Percentiles rank a stretch among this genome's conserved stretches.
Conservation (phyloP, 345 rosid genomes). For the Lepidium didymum region DNA sequence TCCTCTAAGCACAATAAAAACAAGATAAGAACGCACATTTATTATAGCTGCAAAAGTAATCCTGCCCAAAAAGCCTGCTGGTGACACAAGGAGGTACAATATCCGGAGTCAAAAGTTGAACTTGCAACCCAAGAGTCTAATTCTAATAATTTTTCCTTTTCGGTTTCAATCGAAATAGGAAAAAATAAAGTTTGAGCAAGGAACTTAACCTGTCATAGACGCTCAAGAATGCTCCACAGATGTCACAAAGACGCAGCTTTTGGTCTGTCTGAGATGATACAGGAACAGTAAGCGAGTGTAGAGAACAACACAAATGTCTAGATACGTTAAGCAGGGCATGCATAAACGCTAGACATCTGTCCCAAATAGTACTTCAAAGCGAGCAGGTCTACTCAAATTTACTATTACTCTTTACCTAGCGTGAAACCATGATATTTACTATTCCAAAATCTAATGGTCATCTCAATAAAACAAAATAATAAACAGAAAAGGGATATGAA, state of each 20-base stretch:
- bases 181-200: slow-evolving; percentile 9
- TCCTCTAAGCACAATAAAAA: slow-evolving; percentile 53
- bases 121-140: slow-evolving; percentile 59
- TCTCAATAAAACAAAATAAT: background rate
- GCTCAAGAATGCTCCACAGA: slow-evolving; percentile 92
- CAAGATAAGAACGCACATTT: slow-evolving; percentile 84
- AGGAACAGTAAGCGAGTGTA: background rate
- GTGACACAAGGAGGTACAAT: slow-evolving; percentile 78
- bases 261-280: slow-evolving; percentile 69
- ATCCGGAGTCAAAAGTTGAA: slow-evolving; percentile 75
- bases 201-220: slow-evolving; percentile 73
- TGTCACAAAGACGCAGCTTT: slow-evolving; percentile 93
- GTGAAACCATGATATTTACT: background rate
- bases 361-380: background rate
- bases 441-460: background rate
- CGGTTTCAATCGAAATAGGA: slow-evolving; percentile 31
- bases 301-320: background rate
- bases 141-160: slow-evolving; percentile 32
- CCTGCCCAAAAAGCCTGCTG: slow-evolving; percentile 99
- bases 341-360: background rate
- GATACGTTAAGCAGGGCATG: background rate
- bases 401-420: background rate
- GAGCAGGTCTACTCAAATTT: background rate
- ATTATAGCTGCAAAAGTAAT: slow-evolving; percentile 95
- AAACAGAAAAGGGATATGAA: background rate